These are phyloP conservation scores for Raddia distichophylla DNA, from an alignment of 176 grass and related monocot genomes.

Conservation along the genomic window DNA sequence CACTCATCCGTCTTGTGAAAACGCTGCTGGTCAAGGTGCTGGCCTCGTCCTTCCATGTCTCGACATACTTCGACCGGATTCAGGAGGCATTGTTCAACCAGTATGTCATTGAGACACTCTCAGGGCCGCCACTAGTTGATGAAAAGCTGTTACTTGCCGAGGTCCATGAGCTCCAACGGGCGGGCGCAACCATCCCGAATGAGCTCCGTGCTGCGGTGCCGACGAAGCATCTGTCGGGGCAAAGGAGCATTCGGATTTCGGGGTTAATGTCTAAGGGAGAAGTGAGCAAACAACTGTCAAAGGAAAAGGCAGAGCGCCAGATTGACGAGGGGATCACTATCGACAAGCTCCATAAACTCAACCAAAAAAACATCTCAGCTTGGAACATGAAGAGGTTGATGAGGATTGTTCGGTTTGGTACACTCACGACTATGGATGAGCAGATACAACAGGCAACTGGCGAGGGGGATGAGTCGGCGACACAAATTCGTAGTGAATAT, in stretches of 20 bases:
- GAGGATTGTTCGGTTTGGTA: conserved; percentile 68
- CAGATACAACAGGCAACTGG: conserved; percentile 57
- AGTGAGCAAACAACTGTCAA: conserved; percentile 47
- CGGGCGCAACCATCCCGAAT: conserved; percentile 56
- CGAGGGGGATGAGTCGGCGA: conserved; percentile 56
- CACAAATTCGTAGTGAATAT: conserved; percentile 69
- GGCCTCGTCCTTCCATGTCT: conserved; percentile 81
- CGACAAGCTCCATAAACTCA: conserved; percentile 71
- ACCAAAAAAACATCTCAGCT: conserved; percentile 70
- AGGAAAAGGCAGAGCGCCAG: conserved; percentile 45
- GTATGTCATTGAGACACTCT: conserved; percentile 75
- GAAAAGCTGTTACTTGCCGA: conserved; percentile 65
- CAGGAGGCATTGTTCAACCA: conserved; percentile 84
- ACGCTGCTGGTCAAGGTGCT: conserved; percentile 83
- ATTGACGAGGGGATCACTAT: conserved; percentile 55
- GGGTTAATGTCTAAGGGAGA: conserved; percentile 49
- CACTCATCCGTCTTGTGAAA: conserved; percentile 70
- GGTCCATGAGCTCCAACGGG: conserved; percentile 63
- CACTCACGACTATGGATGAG: conserved; percentile 66
- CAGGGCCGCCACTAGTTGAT: conserved; percentile 62
- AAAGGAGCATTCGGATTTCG: conserved; percentile 45
- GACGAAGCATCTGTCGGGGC: conserved; percentile 46
- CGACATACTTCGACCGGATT: conserved; percentile 83
- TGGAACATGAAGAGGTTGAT: conserved; percentile 91
- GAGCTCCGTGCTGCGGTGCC: conserved; percentile 50